These are phyloP conservation scores for Amanita rubescens DNA, from an alignment of 768 basidiomycete species.

Conservation along the genomic window DNA sequence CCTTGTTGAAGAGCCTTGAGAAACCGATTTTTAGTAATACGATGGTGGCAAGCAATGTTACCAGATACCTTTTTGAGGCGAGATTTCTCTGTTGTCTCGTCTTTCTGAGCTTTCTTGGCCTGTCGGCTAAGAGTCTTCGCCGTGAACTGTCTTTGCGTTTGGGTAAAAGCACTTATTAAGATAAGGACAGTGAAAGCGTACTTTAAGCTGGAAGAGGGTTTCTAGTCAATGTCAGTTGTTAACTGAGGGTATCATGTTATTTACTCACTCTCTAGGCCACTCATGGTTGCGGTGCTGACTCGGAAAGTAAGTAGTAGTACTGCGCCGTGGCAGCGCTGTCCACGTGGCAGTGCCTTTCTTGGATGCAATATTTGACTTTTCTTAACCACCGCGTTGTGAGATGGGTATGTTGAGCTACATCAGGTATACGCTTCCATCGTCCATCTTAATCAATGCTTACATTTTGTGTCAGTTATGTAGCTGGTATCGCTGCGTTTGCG, in stretches of 20 bases:
- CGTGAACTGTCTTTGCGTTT: constrained; percentile 69
- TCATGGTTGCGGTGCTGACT: constrained; percentile 38
- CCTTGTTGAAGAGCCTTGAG: constrained; percentile 89
- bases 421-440: constrained; percentile 32
- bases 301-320: too few species aligned
- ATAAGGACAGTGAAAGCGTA: constrained; percentile 19
- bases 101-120: constrained; percentile 96
- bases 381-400: not conserved
- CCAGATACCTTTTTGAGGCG: constrained; percentile 95
- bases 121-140: constrained; percentile 92
- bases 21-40: too few species aligned
- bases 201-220: constrained; percentile 98
- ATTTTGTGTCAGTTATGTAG: constrained; percentile 48
- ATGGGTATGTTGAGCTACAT: constrained; percentile 58
- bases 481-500: constrained; percentile 68
- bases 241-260: not conserved
- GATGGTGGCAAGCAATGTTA: too few species aligned
- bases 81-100: constrained; percentile 82
- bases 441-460: constrained; percentile 7
- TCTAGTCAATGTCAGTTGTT: constrained; percentile 47
- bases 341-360: constrained; percentile 1
- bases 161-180: constrained; percentile 6
- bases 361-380: not conserved
- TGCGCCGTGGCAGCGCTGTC: constrained; percentile 2
- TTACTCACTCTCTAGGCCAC: constrained; percentile 82